Conservation (phyloP, 1,284 basidiomycete species). For the Cutaneotrichosporon arboriforme region DNA sequence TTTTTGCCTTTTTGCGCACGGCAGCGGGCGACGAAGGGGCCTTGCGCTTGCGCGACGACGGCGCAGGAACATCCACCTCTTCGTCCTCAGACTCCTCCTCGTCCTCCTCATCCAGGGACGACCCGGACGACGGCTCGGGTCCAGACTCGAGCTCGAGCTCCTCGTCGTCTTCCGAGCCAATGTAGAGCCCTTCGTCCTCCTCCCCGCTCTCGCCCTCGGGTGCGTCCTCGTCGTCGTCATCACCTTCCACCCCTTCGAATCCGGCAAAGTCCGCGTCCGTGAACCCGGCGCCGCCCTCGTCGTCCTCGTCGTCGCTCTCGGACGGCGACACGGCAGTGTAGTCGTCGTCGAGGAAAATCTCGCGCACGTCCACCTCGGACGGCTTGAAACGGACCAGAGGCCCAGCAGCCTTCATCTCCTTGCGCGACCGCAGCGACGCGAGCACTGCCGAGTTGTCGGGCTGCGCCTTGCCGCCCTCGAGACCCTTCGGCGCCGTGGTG, state of each 20-base stretch:
- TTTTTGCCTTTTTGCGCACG: constrained; percentile 23
- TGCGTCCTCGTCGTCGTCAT: constrained; percentile 28
- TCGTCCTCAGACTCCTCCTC: constrained; percentile 26
- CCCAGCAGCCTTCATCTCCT: constrained; percentile 51
- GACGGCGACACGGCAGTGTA: constrained; percentile 46
- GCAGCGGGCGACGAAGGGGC: constrained; percentile 14
- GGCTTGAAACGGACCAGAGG: constrained; percentile 57
- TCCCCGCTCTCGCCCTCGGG: constrained; percentile 32
- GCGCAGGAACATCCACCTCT: constrained; percentile 24
- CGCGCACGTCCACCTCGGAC: constrained; percentile 56
- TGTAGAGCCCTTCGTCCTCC: constrained; percentile 28
- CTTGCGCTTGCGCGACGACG: constrained; percentile 17
- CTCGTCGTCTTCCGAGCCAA: constrained; percentile 39
- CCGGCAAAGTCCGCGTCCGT: constrained; percentile 38
- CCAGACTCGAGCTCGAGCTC: constrained; percentile 43
- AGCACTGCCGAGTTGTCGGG: constrained; percentile 49
- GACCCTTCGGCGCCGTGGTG: constrained; percentile 55
- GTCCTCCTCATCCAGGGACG: constrained; percentile 34
- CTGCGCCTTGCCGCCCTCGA: constrained; percentile 24
- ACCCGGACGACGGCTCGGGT: constrained; percentile 37
- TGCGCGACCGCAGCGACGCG: constrained; percentile 61
- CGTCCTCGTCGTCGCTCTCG: constrained; percentile 44
- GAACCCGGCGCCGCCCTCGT: constrained; percentile 29
- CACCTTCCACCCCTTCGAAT: constrained; percentile 18
- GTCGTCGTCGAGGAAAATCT: constrained; percentile 55